phyloP scores from a whole-genome alignment of 257 asterid genomes.

The Knoxia roxburghii region DNA sequence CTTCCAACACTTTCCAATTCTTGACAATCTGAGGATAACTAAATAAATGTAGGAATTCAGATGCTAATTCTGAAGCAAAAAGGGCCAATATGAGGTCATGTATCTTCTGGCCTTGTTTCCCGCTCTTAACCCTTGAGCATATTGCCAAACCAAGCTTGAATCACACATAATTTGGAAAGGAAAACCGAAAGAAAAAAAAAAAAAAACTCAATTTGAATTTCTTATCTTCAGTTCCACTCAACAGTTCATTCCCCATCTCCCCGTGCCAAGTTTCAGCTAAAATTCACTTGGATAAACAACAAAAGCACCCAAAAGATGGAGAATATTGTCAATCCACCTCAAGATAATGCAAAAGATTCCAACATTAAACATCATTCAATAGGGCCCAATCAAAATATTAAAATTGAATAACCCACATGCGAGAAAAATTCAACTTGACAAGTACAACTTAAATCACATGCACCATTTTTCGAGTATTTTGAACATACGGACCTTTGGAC shows the following conservation, averaged over 20 bases:
- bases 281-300: not conserved
- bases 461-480: not conserved
- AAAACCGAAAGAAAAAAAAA: not conserved
- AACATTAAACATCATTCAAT: not conserved
- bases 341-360: not conserved
- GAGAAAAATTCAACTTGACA: not conserved
- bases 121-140: not conserved
- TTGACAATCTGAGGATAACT: not conserved
- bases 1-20: not conserved
- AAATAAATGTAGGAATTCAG: not conserved
- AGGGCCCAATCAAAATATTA: not conserved
- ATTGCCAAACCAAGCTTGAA: not conserved
- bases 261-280: not conserved
- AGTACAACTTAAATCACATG: not conserved
- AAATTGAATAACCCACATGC: not conserved
- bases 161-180: not conserved
- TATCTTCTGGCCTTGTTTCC: no score
- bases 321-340: not conserved
- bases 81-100: not conserved
- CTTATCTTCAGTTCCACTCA: no score
- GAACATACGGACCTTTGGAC: not conserved
- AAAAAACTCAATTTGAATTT: not conserved
- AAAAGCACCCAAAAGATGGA: not conserved
- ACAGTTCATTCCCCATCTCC: no score
- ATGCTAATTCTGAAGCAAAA: not conserved